Base-by-base conservation (phyloP, 2,329 filamentous ascomycete genomes). In the Fusarium abutilonis region DNA sequence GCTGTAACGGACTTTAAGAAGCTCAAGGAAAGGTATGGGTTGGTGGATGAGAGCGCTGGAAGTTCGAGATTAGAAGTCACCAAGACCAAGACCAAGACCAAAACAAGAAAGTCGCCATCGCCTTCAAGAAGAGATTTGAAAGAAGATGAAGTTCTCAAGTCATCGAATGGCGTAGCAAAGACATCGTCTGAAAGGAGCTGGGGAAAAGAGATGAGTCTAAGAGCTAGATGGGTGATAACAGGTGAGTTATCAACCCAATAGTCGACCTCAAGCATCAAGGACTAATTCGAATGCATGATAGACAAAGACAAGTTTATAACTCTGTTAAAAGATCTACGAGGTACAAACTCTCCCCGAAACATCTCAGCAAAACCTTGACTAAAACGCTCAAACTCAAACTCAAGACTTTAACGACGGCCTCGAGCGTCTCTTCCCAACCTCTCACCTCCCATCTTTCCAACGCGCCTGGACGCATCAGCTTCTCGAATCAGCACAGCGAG, bases 341-440 rank as follows among this genome's bases (percentile, higher is more conserved):
- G 75, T 77, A 71, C 15, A 35, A 35, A 19, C 19, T 19, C 39
- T 28, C 2, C 38, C 35, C 11, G 10, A 41, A 23, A 9, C 21
- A 13, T 21, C 13, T 7, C 9, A 6, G 8, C 36, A 7, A 29
- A 29, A n/a, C n/a, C 23, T 32, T 39, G 31, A 32, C 53, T 41
- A 39, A 58, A 26, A 48, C 21, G 13, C 14, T 11, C 23, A 21
- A 19, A 13, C 14, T 11, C 23, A 21, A 15, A 28, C n/a, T 6
- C 6, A 63, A 75, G 79, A 80, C 68, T 80, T 78, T 68, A 82
- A 81, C 67, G 77, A 82, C 68, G 78, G 80, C 36, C 72, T 82
- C 11, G 79, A 81, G 56, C 77, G 78, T 42, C 73, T 81, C 43
- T 81, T 81, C 68, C 79, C 79, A 13, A 71, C 75, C 7, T 73